These are phyloP conservation scores for Ustilago xerochloae DNA, from an alignment of 1,284 basidiomycete genomes.

Conservation along the genomic window DNA sequence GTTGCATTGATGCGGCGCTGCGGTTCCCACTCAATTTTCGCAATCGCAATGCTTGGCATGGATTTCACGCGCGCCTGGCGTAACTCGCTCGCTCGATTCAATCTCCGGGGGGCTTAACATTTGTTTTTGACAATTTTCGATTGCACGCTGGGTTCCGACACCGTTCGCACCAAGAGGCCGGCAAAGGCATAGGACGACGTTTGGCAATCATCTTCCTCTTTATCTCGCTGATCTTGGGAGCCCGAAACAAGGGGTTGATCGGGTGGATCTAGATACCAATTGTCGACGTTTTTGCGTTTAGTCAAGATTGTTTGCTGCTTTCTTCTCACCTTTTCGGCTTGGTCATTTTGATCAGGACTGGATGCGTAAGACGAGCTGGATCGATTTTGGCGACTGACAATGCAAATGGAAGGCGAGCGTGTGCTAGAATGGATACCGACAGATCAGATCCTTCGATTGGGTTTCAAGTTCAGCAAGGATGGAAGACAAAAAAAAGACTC, in stretches of 20 bases:
- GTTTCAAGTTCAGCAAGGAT: neutral
- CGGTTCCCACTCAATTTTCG: neutral
- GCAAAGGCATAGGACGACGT: conserved; percentile 15
- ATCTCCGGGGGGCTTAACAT: neutral
- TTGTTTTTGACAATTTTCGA: neutral
- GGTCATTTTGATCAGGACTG: too few relatives aligned
- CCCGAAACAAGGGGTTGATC: conserved; percentile 45
- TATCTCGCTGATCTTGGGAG: conserved; percentile 48
- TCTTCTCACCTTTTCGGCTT: neutral
- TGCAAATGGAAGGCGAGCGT: too few relatives aligned
- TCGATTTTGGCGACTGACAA: too few relatives aligned
- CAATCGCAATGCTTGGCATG: neutral
- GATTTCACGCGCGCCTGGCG: conserved; percentile 11
- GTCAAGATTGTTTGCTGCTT: neutral
- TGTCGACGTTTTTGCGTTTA: too few relatives aligned
- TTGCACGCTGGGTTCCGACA: too few relatives aligned
- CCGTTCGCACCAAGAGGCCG: conserved; percentile 41
- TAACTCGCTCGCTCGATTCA: neutral
- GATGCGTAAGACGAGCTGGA: too few relatives aligned
- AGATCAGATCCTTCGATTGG: neutral
- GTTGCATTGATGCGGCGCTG: neutral
- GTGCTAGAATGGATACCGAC: too few relatives aligned
- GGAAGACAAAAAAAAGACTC: neutral
- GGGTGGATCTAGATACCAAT: conserved; percentile 15
- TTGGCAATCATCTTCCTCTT: conserved; percentile 31